Percentiles rank a stretch among this genome's conserved stretches.
phyloP scores from a whole-genome alignment of 179 eudicot species.

The Pouteria campechiana region DNA sequence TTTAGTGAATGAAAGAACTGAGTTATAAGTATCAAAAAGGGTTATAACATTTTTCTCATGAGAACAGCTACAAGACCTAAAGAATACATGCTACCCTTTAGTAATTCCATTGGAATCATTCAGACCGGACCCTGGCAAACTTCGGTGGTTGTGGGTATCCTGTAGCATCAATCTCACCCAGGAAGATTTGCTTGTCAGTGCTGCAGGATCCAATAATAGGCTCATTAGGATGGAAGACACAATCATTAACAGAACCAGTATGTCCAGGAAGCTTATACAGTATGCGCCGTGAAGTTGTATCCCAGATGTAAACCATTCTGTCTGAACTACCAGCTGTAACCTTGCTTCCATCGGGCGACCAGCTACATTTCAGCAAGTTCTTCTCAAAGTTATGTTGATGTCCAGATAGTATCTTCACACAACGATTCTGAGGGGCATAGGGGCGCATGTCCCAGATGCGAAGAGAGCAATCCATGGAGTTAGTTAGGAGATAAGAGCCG shows the following conservation, averaged over 20 bases:
- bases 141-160: too few relatives aligned
- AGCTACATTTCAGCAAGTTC: slow-evolving; percentile 82
- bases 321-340: slow-evolving; percentile 94
- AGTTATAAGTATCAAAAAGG: too few relatives aligned
- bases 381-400: slow-evolving; percentile 95
- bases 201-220: slow-evolving; percentile 91
- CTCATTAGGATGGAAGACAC: slow-evolving; percentile 78
- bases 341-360: slow-evolving; percentile 98
- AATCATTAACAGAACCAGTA: slow-evolving; percentile 83
- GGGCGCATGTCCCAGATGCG: slow-evolving; percentile 99
- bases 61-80: too few relatives aligned
- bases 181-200: slow-evolving; percentile 90
- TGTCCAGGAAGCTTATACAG: slow-evolving; percentile 95
- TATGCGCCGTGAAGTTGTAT: slow-evolving; percentile 82
- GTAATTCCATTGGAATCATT: too few relatives aligned
- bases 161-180: slow-evolving; percentile 92
- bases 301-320: slow-evolving; percentile 94
- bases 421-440: slow-evolving; percentile 89
- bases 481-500: slow-evolving; percentile 88
- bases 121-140: too few relatives aligned
- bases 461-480: slow-evolving; percentile 84
- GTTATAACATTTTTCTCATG: too few relatives aligned
- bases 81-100: too few relatives aligned
- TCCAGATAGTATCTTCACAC: slow-evolving; percentile 87
- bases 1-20: too few relatives aligned